Conservation (phyloP, 2,329 filamentous ascomycete species). For the Oidium heveae region DNA sequence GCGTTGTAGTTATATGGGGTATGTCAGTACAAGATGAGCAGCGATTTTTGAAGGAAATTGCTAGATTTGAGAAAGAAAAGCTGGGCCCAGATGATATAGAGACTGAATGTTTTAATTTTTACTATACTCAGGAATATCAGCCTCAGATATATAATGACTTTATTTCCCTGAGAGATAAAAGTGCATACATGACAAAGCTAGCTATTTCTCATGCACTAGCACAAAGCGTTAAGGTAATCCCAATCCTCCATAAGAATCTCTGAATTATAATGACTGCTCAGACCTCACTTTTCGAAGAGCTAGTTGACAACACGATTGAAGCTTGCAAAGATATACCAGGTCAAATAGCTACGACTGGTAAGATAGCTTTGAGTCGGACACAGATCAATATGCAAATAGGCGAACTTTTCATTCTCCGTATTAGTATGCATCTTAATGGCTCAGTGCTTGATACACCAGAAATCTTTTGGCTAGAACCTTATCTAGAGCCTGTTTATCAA, state of each 20-base stretch:
- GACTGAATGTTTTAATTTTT: conserved; percentile 96
- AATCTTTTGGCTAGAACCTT: conserved; percentile 94
- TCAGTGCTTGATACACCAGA: conserved; percentile 92
- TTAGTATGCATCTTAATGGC: conserved; percentile 94
- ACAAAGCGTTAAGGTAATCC: conserved; percentile 65
- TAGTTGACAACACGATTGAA: conserved; percentile 82
- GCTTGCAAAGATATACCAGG: conserved; percentile 80
- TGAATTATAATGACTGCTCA: conserved; percentile 13
- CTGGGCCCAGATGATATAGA: conserved; percentile 72
- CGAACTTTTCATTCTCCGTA: conserved; percentile 88
- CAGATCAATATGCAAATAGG: conserved; percentile 99
- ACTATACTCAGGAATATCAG: conserved; percentile 95
- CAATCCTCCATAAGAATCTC: not conserved
- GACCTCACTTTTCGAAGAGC: conserved; percentile 88
- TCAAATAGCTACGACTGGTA: conserved; percentile 78
- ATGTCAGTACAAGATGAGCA: conserved; percentile 83
- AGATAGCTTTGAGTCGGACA: conserved; percentile 62
- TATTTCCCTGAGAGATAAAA: conserved; percentile 78
- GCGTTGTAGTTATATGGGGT: conserved; percentile 94
- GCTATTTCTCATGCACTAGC: conserved; percentile 88
- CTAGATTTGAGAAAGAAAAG: conserved; percentile 84
- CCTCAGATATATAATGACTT: conserved; percentile 99
- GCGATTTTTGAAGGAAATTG: conserved; percentile 75
- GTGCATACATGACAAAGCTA: conserved; percentile 94
- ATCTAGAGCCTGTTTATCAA: conserved; percentile 87